A percentile compares a stretch with the other conserved stretches of the same genome.
Evolutionary conservation across 768 basidiomycete species (phyloP).

Genomic region (Paxillus involutus): DNA sequence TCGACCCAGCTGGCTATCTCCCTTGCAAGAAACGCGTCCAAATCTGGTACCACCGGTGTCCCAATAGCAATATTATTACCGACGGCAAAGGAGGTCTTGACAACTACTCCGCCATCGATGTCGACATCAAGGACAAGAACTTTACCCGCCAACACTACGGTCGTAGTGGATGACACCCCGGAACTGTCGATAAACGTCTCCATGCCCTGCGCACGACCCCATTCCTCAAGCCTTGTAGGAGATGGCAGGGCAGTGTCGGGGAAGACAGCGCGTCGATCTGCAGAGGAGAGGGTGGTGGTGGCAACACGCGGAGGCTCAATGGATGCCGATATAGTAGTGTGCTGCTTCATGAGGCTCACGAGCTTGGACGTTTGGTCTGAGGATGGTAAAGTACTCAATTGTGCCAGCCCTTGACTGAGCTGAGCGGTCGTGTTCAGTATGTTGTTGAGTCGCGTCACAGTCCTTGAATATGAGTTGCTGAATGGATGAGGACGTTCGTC

Average conservation of each 20-base stretch:
- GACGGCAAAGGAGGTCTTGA: constrained; percentile 76
- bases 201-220: constrained; percentile 68
- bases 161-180: constrained; percentile 40
- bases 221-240: constrained; percentile 48
- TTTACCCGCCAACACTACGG: constrained; percentile 71
- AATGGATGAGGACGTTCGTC: constrained; percentile 27
- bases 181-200: constrained; percentile 69
- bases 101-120: constrained; percentile 46
- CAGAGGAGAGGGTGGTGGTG: constrained; percentile 18
- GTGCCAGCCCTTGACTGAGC: constrained; percentile 51
- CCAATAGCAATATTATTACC: constrained; percentile 45
- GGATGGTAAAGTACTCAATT: constrained; percentile 43
- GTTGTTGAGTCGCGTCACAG: constrained; percentile 43
- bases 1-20: constrained; percentile 56
- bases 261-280: constrained; percentile 21
- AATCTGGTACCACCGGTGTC: constrained; percentile 37
- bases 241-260: constrained; percentile 29
- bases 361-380: constrained; percentile 64
- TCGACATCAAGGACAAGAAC: constrained; percentile 80
- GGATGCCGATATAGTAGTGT: constrained; percentile 41
- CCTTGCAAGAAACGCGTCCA: constrained; percentile 63
- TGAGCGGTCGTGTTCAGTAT: constrained; percentile 52
- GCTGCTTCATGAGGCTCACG: constrained; percentile 66
- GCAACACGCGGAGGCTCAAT: constrained; percentile 25
- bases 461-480: constrained; percentile 14